Conservation (phyloP, 2,329 filamentous ascomycete species). For the Pleomassaria siparia region DNA sequence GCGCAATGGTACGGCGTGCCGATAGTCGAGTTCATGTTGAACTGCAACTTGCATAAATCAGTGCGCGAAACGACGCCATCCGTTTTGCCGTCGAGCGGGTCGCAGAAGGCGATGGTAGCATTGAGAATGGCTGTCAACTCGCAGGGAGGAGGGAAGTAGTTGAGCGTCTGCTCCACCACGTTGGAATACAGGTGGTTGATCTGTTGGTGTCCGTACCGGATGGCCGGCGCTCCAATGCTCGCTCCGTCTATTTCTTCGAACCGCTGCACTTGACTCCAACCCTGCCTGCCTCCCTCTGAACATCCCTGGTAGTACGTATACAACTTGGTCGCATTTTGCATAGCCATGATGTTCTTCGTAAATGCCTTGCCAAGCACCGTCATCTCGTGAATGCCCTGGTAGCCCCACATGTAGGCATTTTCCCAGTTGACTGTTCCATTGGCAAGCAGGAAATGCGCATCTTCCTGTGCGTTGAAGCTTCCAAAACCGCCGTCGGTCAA, state of each 20-base stretch:
- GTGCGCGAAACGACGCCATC: constrained; percentile 57
- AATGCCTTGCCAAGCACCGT: constrained; percentile 49
- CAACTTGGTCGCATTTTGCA: constrained; percentile 19
- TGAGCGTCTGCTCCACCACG: constrained; percentile 43
- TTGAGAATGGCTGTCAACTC: constrained; percentile 57
- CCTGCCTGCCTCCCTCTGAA: constrained; percentile 56
- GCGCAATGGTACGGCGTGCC: constrained; percentile 52
- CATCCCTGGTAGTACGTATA: constrained; percentile 58
- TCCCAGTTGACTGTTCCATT: constrained; percentile 56
- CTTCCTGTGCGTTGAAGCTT: constrained; percentile 44
- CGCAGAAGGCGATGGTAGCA: constrained; percentile 57
- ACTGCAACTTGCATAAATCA: constrained; percentile 51
- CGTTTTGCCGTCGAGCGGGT: constrained; percentile 56
- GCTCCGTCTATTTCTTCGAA: constrained; percentile 54
- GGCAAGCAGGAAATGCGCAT: constrained; percentile 22
- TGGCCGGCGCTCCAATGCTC: constrained; percentile 51
- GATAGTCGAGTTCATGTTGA: constrained; percentile 50
- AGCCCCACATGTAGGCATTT: constrained; percentile 52
- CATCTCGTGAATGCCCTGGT: constrained; percentile 56
- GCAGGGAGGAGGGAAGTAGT: constrained; percentile 49
- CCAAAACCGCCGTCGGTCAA: constrained; percentile 55
- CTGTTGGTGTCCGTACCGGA: constrained; percentile 51
- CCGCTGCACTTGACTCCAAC: constrained; percentile 54
- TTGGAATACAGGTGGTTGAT: constrained; percentile 46
- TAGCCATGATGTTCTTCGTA: constrained; percentile 40